These are phyloP conservation scores for Diaporthe velutina DNA, from an alignment of 2,329 filamentous ascomycete genomes.

Conservation along the genomic window DNA sequence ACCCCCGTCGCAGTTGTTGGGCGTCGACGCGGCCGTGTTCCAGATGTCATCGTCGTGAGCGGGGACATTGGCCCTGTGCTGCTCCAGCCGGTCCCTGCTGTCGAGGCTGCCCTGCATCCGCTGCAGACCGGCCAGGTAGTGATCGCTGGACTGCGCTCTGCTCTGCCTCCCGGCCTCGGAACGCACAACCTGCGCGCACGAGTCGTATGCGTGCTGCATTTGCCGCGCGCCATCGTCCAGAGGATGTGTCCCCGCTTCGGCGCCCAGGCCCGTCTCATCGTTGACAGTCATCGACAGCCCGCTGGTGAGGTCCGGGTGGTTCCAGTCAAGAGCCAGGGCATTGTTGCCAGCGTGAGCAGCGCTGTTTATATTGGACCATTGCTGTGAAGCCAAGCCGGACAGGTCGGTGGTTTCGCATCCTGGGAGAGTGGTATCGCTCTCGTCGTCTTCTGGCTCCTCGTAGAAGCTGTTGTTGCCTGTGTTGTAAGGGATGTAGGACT, in stretches of 20 bases:
- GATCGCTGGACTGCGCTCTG: conserved; percentile 28
- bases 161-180: conserved; percentile 33
- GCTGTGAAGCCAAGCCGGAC: conserved; percentile 29
- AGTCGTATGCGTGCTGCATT: conserved; percentile 36
- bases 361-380: conserved; percentile 36
- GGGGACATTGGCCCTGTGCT: conserved; percentile 13
- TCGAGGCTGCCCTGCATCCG: conserved; percentile 20
- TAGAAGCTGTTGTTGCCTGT: conserved; percentile 34
- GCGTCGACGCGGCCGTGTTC: conserved; percentile 31
- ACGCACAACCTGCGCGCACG: conserved; percentile 36
- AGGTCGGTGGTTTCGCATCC: conserved; percentile 33
- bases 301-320: conserved; percentile 35
- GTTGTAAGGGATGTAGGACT: conserved; percentile 45
- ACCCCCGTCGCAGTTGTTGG: conserved; percentile 16
- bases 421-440: conserved; percentile 39
- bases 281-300: conserved; percentile 34
- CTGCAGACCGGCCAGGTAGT: conserved; percentile 33
- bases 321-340: conserved; percentile 35
- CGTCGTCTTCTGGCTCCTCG: conserved; percentile 37
- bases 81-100: background rate
- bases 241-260: conserved; percentile 6
- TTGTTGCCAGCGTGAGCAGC: conserved; percentile 28
- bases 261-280: conserved; percentile 29
- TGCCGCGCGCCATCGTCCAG: conserved; percentile 35
- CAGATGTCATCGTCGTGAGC: conserved; percentile 23